Base-by-base conservation (phyloP, 768 basidiomycete genomes). In the Mycena filopes region DNA sequence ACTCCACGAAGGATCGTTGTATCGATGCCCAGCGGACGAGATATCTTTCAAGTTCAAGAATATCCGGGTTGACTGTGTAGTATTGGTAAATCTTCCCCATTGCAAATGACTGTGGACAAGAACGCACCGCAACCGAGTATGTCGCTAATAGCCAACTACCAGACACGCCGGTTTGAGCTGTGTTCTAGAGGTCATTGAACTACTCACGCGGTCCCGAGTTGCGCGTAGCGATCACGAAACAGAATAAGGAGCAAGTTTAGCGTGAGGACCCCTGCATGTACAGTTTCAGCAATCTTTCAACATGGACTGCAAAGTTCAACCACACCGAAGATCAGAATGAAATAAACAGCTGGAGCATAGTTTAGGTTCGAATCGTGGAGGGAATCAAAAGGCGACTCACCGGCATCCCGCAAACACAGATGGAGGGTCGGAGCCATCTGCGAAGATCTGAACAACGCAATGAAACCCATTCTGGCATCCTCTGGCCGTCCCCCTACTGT, bases 71-170 rank as follows among this genome's bases (percentile, higher is more conserved):
- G 55, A 57, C 55, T 57, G 29, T 31, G 55, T 28, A 42, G 45
- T 45, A 42, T 31, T 28, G 55, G n/a, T n/a, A n/a, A n/a, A n/a
- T n/a, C n/a, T n/a, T n/a, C n/a, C n/a, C n/a, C 55, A 25, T 57
- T n/a, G 47, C 45, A 57, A 57, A 57, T 21, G 29, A n/a, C n/a
- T 47, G 43, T 46, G 26, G 46, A 29, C 47, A 29, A 57, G 31
- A 57, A 57, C 55, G 55, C 47, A 57, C 55, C 45, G 55, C 55
- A 43, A 57, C 55, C 13, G 55, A 57, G 45, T 57, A 57, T 33
- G 55, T 57, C 31, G 55, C 55, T 16, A 47, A 45, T 45, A 57
- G 45, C 55, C 55, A 57, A 31, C 55, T 57, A 47, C 31, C 55
- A 57, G 33, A 23, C 23, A 57, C 47, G 29, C 26, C 21, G 41